A percentile compares a stretch with the other conserved stretches of the same genome.
These are phyloP conservation scores for Nitzschia inconspicua DNA, from an alignment of 108 stramenopile genomes.

Conservation along the genomic window DNA sequence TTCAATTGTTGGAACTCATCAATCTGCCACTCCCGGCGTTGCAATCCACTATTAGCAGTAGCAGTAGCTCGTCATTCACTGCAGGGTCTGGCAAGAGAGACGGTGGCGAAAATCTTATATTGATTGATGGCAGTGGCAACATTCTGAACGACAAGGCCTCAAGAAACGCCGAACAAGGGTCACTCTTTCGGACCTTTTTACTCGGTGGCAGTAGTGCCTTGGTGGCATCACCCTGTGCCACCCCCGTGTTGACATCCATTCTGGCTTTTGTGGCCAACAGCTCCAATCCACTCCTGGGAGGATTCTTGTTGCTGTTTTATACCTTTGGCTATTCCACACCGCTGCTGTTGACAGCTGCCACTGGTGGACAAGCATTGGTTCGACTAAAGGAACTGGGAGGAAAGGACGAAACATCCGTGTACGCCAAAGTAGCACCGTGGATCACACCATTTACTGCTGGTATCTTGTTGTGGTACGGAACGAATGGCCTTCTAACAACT, in stretches of 20 bases:
- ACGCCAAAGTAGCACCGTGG: conserved; percentile 52
- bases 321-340: conserved; percentile 75
- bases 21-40: conserved; percentile 49
- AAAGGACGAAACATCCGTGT: conserved; percentile 30
- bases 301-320: conserved; percentile 58
- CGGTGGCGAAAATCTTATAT: conserved; percentile 17
- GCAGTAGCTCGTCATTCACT: neutral
- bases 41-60: neutral
- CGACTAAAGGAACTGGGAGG: conserved; percentile 42
- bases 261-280: conserved; percentile 75
- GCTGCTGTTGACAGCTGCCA: conserved; percentile 61
- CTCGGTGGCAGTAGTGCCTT: conserved; percentile 80
- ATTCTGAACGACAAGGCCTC: conserved; percentile 4
- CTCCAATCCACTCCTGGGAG: conserved; percentile 51
- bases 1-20: conserved; percentile 71
- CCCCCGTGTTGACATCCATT: conserved; percentile 77
- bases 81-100: neutral
- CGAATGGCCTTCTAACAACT: conserved; percentile 68
- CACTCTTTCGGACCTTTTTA: conserved; percentile 68
- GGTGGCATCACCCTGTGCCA: conserved; percentile 81
- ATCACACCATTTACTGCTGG: conserved; percentile 75
- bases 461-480: conserved; percentile 72
- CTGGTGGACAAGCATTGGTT: conserved; percentile 71
- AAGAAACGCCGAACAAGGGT: conserved; percentile 27
- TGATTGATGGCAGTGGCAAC: conserved; percentile 31